Conservation (phyloP, 1,284 basidiomycete species). For the Phellopilus nigrolimitatus region DNA sequence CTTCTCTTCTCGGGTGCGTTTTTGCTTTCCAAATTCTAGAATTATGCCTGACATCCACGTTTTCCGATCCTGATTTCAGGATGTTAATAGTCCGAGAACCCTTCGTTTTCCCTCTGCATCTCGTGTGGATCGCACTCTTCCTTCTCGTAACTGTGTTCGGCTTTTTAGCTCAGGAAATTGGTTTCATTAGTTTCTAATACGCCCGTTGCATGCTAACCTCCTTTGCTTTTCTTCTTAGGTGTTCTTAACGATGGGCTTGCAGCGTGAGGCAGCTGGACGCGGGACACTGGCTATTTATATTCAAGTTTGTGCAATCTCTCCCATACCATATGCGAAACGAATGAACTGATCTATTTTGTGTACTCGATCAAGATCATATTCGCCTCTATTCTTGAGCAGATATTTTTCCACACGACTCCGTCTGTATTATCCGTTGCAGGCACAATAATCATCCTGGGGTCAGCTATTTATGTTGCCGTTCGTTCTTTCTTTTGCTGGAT, state of each 20-base stretch:
- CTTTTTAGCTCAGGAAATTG: slow-evolving; percentile 30
- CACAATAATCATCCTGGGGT: slow-evolving; percentile 49
- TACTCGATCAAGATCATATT: slow-evolving; percentile 47
- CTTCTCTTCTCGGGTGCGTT: slow-evolving; percentile 42
- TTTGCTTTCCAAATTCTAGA: slow-evolving; percentile 15
- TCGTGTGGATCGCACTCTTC: slow-evolving; percentile 26
- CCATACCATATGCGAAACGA: neutral
- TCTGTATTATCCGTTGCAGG: slow-evolving; percentile 49
- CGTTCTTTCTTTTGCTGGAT: neutral
- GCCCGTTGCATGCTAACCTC: neutral
- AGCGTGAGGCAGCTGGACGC: slow-evolving; percentile 58
- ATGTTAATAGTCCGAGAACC: slow-evolving; percentile 23
- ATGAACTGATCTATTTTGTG: neutral
- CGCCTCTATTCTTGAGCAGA: slow-evolving; percentile 49
- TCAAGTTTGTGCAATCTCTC: slow-evolving; percentile 35
- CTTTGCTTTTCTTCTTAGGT: slow-evolving; percentile 29
- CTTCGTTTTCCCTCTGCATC: slow-evolving; percentile 28
- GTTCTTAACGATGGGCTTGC: slow-evolving; percentile 57
- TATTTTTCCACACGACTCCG: slow-evolving; percentile 52
- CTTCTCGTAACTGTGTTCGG: slow-evolving; percentile 30
- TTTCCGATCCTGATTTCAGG: neutral
- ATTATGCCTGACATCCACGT: neutral
- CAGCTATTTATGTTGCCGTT: slow-evolving; percentile 39
- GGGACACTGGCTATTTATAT: slow-evolving; percentile 59
- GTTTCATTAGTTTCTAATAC: neutral